Percentiles rank a stretch among this genome's conserved stretches.
These are phyloP conservation scores for Aspergillus incahuasiensis DNA, from an alignment of 495 filamentous ascomycete species.

Conservation along the genomic window DNA sequence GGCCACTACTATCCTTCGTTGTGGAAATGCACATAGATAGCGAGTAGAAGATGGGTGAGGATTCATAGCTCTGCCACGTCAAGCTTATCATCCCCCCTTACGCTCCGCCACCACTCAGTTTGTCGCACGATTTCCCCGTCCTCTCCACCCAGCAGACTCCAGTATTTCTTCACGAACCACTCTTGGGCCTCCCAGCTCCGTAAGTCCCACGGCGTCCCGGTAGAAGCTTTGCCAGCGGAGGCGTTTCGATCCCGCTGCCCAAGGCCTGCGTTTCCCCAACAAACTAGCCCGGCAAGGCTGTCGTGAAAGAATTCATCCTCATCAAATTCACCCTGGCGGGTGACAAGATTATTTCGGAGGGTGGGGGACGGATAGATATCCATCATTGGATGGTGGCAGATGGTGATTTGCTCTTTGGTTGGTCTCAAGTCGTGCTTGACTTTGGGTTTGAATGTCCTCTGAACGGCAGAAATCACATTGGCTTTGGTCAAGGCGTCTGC, in stretches of 20 bases:
- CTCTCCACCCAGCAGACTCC: constrained; percentile 24
- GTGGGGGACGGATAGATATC: constrained; percentile 27
- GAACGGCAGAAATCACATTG: constrained; percentile 13
- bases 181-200: constrained; percentile 26
- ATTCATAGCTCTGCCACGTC: neutral
- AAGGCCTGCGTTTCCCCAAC: constrained; percentile 25
- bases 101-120: constrained; percentile 27
- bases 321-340: constrained; percentile 14
- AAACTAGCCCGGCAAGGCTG: constrained; percentile 21
- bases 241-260: constrained; percentile 18
- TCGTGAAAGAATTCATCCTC: constrained; percentile 25
- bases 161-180: constrained; percentile 32
- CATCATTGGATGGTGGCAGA: constrained; percentile 24
- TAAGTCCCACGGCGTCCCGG: constrained; percentile 26
- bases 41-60: neutral
- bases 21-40: neutral
- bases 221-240: constrained; percentile 20
- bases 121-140: constrained; percentile 27
- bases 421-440: constrained; percentile 27
- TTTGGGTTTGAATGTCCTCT: constrained; percentile 16
- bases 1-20: no score
- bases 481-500: constrained; percentile 6
- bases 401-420: constrained; percentile 23
- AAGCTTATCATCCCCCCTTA: constrained; percentile 17
- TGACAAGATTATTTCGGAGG: constrained; percentile 24